A percentile compares a stretch with the other conserved stretches of the same genome.
These are phyloP conservation scores for Fraxinus nigra DNA, from an alignment of 305 asterid genomes.

Conservation along the genomic window DNA sequence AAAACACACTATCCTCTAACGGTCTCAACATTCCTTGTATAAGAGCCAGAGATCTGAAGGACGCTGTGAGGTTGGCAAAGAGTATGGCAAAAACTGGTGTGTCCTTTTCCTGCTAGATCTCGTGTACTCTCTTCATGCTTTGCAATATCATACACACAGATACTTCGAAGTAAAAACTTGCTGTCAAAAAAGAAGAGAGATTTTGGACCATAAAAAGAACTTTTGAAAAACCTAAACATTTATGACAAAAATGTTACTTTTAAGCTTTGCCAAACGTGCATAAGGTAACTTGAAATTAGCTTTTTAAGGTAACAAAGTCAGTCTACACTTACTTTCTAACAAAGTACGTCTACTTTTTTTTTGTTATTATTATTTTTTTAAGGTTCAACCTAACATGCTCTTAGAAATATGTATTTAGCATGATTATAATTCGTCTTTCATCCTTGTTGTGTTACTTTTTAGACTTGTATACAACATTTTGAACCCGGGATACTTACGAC, in stretches of 20 bases:
- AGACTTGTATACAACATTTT: not conserved
- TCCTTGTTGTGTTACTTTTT: not conserved
- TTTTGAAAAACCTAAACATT: not conserved
- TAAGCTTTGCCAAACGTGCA: not conserved
- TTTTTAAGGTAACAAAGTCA: not conserved
- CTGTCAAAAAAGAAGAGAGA: not conserved
- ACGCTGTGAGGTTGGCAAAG: conserved; percentile 34
- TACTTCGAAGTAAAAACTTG: not conserved
- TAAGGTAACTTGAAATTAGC: not conserved
- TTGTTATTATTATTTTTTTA: too few species aligned
- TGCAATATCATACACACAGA: not conserved
- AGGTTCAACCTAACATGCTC: not conserved
- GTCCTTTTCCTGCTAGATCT: not conserved
- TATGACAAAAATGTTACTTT: not conserved
- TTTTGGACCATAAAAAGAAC: not conserved
- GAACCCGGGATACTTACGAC: not conserved
- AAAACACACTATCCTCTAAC: conserved; percentile 23
- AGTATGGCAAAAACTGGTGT: conserved; percentile 31
- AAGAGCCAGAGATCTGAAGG: conserved; percentile 22
- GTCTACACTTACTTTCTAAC: not conserved
- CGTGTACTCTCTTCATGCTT: not conserved
- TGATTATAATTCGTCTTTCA: not conserved
- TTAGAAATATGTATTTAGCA: not conserved
- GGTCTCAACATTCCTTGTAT: conserved; percentile 36
- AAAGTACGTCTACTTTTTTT: not conserved